A percentile compares a stretch with the other conserved stretches of the same genome.
Evolutionary conservation across 352 stramenopile genomes (phyloP).

Genomic region (Pythium vanterpoolii): DNA sequence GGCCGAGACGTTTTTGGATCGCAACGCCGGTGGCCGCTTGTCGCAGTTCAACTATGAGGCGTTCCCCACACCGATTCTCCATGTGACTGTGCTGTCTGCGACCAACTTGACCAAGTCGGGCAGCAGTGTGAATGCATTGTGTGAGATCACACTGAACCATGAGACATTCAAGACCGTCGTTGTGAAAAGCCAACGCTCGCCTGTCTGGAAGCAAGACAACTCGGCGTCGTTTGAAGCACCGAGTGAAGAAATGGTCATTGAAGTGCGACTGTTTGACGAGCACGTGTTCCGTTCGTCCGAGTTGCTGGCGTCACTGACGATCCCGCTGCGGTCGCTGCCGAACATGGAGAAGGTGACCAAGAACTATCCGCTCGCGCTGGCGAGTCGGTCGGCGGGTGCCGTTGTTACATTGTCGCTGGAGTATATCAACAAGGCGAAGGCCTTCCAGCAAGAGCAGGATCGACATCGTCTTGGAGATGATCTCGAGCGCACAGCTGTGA

Average conservation of each 20-base stretch:
- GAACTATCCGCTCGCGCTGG: slow-evolving; percentile 79
- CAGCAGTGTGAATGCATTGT: slow-evolving; percentile 74
- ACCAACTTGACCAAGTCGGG: slow-evolving; percentile 77
- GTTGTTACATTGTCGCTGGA: slow-evolving; percentile 76
- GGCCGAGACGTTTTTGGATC: slow-evolving; percentile 66
- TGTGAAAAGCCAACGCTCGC: slow-evolving; percentile 76
- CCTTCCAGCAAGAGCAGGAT: slow-evolving; percentile 69
- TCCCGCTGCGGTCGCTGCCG: slow-evolving; percentile 74
- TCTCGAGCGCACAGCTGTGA: slow-evolving; percentile 48
- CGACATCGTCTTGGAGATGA: slow-evolving; percentile 54
- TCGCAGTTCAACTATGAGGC: slow-evolving; percentile 86
- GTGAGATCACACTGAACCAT: slow-evolving; percentile 74
- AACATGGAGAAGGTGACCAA: slow-evolving; percentile 85
- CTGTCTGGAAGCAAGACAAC: slow-evolving; percentile 86
- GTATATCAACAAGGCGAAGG: slow-evolving; percentile 85
- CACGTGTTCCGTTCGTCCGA: slow-evolving; percentile 76
- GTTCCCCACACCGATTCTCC: slow-evolving; percentile 76
- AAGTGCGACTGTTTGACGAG: slow-evolving; percentile 82
- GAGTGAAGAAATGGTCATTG: slow-evolving; percentile 77
- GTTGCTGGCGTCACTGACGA: slow-evolving; percentile 71
- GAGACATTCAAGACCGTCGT: slow-evolving; percentile 85
- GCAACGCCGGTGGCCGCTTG: slow-evolving; percentile 61
- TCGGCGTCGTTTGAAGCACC: slow-evolving; percentile 76
- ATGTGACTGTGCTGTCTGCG: slow-evolving; percentile 75
- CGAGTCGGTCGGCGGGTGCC: slow-evolving; percentile 68